A percentile compares a stretch with the other conserved stretches of the same genome.
phyloP scores from a whole-genome alignment of 305 asterid genomes.

The Ruellia speciosa region DNA sequence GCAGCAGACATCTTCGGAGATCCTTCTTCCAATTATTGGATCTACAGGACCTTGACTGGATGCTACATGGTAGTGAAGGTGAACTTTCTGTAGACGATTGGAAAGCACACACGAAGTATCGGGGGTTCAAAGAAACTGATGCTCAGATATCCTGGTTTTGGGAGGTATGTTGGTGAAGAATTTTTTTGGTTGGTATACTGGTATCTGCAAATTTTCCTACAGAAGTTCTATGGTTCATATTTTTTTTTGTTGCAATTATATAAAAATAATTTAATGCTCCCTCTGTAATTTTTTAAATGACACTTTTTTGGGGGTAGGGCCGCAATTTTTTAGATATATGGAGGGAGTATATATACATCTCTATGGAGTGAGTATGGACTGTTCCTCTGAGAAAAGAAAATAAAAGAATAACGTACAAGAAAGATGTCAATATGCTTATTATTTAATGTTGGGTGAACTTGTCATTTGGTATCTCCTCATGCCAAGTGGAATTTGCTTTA shows the following conservation, averaged over 20 bases:
- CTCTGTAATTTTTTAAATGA: too few species aligned
- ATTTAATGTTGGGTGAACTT: too few species aligned
- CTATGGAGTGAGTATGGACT: too few species aligned
- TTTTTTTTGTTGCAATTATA: neutral
- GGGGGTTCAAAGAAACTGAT: conserved; percentile 59
- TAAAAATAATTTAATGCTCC: too few species aligned
- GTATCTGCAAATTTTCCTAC: neutral
- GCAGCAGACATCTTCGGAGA: conserved; percentile 27
- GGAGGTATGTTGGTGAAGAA: conserved; percentile 43
- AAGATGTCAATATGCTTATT: too few species aligned
- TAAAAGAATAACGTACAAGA: too few species aligned
- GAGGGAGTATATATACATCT: too few species aligned
- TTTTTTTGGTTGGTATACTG: neutral
- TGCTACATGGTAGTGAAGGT: conserved; percentile 73
- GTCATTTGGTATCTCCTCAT: too few species aligned
- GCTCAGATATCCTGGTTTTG: conserved; percentile 83
- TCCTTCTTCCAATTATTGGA: conserved; percentile 61
- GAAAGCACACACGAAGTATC: conserved; percentile 71
- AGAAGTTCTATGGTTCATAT: conserved; percentile 1
- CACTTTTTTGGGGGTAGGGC: too few species aligned
- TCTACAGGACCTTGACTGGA: conserved; percentile 62
- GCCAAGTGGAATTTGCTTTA: too few species aligned
- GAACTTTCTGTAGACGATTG: conserved; percentile 74
- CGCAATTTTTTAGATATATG: too few species aligned
- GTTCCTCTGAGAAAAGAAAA: too few species aligned